Evolutionary conservation across 805 yeast species (phyloP), one percentile per base, ranked within the genome.

Genomic region (Geotrichum ghanense): DNA sequence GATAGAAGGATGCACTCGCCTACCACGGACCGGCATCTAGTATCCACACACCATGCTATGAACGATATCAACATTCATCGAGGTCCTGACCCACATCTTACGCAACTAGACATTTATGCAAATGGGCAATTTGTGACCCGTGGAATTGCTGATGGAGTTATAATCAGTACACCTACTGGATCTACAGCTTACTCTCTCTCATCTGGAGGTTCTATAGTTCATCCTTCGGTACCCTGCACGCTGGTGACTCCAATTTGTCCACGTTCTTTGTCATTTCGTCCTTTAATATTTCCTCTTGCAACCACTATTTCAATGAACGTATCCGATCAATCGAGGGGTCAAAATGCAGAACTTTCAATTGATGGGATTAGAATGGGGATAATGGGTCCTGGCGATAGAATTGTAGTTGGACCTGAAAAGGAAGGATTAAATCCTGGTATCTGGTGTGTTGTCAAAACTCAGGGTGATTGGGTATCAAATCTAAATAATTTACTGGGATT

Each of bases 191-290:
- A 89, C 59, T 84, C 95, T 0, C 67, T 89, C 45, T 76, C 86
- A 23, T 78, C 95, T 1, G 97, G 97, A 12, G 97, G 97, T 1
- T 79, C 95, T 12, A 89, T 89, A 49, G 90, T 86, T 1, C 94
- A 89, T 53, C 97, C 97, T 0, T 66, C 79, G 45, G 95, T 89
- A 6, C 82, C 87, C 14, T 81, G 92, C 50, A 80, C 86, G 9
- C 66, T 89, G 42, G 63, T 89, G 25, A 84, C 96, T 0, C 97
- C 97, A 9, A 85, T 89, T 44, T 88, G 96, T 59, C 97, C 97
- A 5, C 66, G 95, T 48, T 83, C 95, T 12, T 69, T 89, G 23
- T 82, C 92, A n/a, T 89, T 89, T 61, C 68, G 97, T 57, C 97
- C 97, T 3, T 65, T 89, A 43, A 73, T 89, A 4, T 69, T 89